Base-by-base conservation (phyloP, 192 early-diverging fungal genomes). In the Coemansia sp. region DNA sequence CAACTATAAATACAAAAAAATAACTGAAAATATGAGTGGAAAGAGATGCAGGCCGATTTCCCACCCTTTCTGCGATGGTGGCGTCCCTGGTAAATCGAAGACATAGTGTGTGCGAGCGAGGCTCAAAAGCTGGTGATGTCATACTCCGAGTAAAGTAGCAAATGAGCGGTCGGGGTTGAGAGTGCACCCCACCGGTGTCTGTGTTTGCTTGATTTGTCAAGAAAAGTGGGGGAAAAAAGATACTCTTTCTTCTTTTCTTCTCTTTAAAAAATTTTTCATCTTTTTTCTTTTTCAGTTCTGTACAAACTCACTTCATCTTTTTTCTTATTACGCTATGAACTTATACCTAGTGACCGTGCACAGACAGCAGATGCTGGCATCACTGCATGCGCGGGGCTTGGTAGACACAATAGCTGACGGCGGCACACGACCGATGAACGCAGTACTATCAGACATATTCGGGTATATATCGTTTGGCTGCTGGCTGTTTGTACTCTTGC, bases 391-490 rank as follows among this genome's bases (percentile, higher is more conserved):
- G 5, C 65, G 68, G 22, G 47, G 52, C 24, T 27, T 53, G 3
- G 52, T 27, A 11, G 3, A 53, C 52, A 29, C 12, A 53, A 27
- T 27, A 53, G 52, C 22, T 13, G 52, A 29, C 52, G 52, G 52
- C 52, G 52, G 33, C 10, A 62, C 12, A 39, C 46, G 18, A 50
- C 65, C 68, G 47, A 38, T 65, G 38, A 74, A 76, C 47, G 65
- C 69, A 1, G n/a, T 82, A 13, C 72, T 76, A 0, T 83, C 81
- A 2, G 76, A 83, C 46, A 13, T 83, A 0, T 83, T 78, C 64
- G 76, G 76, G 8, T 78, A 83, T 47, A 58, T 78, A 9, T 83
- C 76, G 40, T 83, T 83, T 49, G 75, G 52, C 9, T 78, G 76
- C 60, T 83, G 76, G 75, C 70, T 78, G 22, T 68, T 75, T 39